Base-by-base conservation (phyloP, 176 grass and related monocot species). In the Triticum turgidum region DNA sequence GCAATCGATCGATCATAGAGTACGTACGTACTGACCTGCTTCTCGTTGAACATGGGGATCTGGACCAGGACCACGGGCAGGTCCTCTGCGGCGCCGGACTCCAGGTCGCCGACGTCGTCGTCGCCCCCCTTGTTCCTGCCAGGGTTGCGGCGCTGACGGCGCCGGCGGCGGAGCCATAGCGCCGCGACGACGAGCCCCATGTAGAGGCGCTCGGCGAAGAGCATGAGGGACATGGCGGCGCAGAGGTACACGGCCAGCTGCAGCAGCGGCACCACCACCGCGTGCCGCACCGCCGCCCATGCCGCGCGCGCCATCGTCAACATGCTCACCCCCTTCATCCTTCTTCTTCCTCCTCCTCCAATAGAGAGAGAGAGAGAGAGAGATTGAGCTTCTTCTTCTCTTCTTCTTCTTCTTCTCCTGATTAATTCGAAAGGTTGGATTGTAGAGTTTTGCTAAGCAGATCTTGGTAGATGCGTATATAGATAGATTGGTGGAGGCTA, bases 1-100 rank as follows among this genome's bases (percentile, higher is more conserved):
- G 47, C 47, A 51, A 51, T 51, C 47, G 47, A 51, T 51, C 13
- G 58, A 14, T 14, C 47, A 1, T 29, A 7, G 9, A 1, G 10
- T 47, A 67, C 1, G 45, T 14, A 51, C 11, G 22, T 34, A 34
- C 51, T 78, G 13, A 93, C 95, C 93, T 95, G 91, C 87, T 85
- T 93, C 85, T 98, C 95, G 75, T 98, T 98, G 91, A 91, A 98
- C 95, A 98, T 98, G 77, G 95, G 93, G 63, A 98, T 98, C 80
- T 98, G 93, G 49, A 98, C 89, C 10, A 95, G 78, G 20, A 98
- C 93, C 77, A 69, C 76, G 65, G 95, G 93, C 32, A n/a, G 22
- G 52, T 20, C 52, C 3, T 90, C 84, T 8, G 18, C 89, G 69
- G 9, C 89, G 64, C 30, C 82, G 41, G 80, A 73, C 73, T 93